A percentile compares a stretch with the other conserved stretches of the same genome.
Evolutionary conservation across 2,329 filamentous ascomycete genomes (phyloP).

Genomic region (Colletotrichum sp.): DNA sequence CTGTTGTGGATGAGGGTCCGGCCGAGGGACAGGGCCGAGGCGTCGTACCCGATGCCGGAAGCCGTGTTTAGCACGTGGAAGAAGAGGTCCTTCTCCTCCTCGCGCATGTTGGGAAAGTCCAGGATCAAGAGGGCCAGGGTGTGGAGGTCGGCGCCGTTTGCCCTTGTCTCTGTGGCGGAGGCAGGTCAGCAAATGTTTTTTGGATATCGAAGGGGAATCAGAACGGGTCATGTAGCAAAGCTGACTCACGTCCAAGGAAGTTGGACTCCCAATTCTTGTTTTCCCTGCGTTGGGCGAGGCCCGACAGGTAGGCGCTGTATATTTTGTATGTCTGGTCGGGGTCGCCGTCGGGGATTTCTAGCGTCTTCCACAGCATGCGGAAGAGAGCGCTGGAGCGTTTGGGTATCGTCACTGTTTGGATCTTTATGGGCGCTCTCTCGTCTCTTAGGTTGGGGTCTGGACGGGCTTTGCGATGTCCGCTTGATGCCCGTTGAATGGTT

Average conservation of each 20-base stretch:
- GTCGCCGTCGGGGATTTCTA: background rate
- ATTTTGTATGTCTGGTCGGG: background rate
- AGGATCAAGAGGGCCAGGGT: background rate
- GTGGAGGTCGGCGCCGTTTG: background rate
- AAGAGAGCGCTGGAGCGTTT: background rate
- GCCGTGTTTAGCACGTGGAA: constrained; percentile 33
- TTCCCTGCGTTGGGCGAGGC: background rate
- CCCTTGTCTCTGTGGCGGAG: background rate
- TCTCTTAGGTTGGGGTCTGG: background rate
- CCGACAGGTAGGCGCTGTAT: background rate
- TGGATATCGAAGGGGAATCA: background rate
- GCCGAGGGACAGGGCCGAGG: constrained; percentile 30
- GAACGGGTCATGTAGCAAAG: background rate
- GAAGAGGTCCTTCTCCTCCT: background rate
- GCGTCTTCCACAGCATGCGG: background rate
- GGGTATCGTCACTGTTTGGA: background rate
- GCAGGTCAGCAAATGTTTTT: background rate
- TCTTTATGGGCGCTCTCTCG: background rate
- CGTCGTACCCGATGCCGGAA: constrained; percentile 31
- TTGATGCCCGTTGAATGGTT: background rate
- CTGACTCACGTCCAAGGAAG: background rate
- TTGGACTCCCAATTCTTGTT: background rate
- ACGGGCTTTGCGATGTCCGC: background rate
- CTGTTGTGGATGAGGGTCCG: background rate
- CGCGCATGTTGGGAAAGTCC: background rate